Evolutionary conservation across 129 eudicot species (phyloP).

Genomic region (Escallonia herrerae): DNA sequence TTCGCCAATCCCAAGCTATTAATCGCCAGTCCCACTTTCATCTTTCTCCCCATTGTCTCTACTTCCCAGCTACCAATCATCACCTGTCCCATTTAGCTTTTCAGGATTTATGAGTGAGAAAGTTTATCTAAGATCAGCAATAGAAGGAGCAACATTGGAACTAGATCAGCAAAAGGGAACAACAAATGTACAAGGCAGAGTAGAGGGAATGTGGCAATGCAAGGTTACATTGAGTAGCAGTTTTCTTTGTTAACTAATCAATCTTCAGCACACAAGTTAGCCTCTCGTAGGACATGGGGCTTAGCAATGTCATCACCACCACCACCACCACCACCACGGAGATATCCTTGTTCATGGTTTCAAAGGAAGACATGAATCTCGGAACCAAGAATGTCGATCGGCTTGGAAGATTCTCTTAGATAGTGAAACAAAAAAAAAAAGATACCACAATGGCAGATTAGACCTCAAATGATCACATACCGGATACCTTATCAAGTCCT

Average conservation of each 20-base stretch:
- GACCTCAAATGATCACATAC: no score
- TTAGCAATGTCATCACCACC: slow-evolving; percentile 47
- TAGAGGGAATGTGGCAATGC: slow-evolving; percentile 9
- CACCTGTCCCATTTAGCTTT: background rate
- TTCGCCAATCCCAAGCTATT: no score
- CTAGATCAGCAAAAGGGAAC: background rate
- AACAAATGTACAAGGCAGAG: background rate
- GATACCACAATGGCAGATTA: no score
- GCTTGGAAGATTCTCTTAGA: no score
- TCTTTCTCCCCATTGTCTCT: no score
- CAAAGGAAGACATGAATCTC: slow-evolving; percentile 14
- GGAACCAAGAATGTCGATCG: no score
- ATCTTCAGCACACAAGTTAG: slow-evolving; percentile 28
- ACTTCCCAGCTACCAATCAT: slow-evolving; percentile 6
- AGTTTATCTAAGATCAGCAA: background rate
- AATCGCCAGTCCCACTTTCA: no score
- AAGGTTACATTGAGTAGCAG: slow-evolving; percentile 46
- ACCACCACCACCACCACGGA: no score
- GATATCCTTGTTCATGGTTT: slow-evolving; percentile 28
- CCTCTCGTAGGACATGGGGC: slow-evolving; percentile 67
- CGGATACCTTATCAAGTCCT: no score
- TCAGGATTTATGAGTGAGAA: background rate
- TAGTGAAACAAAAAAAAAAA: no score
- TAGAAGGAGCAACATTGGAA: background rate
- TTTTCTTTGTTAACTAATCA: slow-evolving; percentile 18